These are phyloP conservation scores for Ustilago cynodontis DNA, from an alignment of 1,284 basidiomycete species.

Conservation along the genomic window DNA sequence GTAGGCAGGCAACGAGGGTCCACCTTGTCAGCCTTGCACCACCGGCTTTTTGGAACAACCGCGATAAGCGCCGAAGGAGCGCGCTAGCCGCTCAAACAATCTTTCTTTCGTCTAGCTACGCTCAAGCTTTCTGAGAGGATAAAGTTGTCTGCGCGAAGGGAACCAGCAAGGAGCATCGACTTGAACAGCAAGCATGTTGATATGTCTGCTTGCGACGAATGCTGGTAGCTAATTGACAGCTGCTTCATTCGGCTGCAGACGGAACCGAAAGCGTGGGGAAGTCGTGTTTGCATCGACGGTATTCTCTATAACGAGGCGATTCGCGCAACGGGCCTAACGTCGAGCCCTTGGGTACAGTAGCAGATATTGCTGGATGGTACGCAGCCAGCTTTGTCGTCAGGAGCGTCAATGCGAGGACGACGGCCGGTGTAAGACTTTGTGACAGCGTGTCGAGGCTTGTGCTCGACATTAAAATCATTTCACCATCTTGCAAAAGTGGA, in stretches of 20 bases:
- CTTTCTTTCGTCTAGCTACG: neutral
- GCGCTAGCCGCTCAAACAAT: slow-evolving; percentile 31
- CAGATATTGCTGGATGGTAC: no score
- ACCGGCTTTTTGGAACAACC: neutral
- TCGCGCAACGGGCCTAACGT: slow-evolving; percentile 71
- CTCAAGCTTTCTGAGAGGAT: no score
- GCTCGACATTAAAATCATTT: neutral
- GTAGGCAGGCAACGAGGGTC: neutral
- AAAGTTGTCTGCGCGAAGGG: no score
- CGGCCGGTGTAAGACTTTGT: neutral
- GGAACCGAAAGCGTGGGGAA: neutral
- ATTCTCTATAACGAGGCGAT: slow-evolving; percentile 6
- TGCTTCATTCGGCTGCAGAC: slow-evolving; percentile 71
- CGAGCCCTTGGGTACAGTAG: no score
- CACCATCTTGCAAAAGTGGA: slow-evolving; percentile 8
- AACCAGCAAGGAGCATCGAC: no score
- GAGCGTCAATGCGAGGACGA: neutral
- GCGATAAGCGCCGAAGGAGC: slow-evolving; percentile 6
- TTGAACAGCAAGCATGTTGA: no score
- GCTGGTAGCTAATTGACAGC: neutral
- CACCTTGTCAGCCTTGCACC: neutral
- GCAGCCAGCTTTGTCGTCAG: slow-evolving; percentile 1
- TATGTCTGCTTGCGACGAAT: neutral
- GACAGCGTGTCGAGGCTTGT: neutral
- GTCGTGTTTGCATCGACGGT: no score